Base-by-base conservation (phyloP, 2,329 filamentous ascomycete species). In the Diplocarpon rosae region DNA sequence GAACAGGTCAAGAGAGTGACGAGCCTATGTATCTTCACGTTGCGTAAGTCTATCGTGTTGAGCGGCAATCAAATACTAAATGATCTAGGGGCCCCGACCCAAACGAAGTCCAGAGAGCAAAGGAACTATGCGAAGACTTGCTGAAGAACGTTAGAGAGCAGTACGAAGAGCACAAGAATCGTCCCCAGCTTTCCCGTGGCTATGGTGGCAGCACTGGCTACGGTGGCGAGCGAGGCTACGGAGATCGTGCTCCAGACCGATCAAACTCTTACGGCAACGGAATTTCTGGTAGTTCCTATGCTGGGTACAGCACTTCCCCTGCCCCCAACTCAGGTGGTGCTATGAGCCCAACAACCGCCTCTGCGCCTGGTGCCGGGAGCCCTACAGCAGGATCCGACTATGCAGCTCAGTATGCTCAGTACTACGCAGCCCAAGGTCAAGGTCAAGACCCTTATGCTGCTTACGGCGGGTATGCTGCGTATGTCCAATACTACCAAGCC, bases 11-110 rank as follows among this genome's bases (percentile, higher is more conserved):
- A 34, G 92, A 98, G 66, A 94, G 87, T 53, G 90, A 98, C 38
- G 90, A 96, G 62, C 78, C 87, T 2, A 96, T 98, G 88, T 96
- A 88, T 61, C 73, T 98, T 37, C 89, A 96, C 64, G 89, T 96
- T 53, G 85, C 92, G 84, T 93, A 73, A 63, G 84, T 73, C 24
- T 35, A 5, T 32, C 20, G 16, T 39, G 10, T 8, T 12, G 42
- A 5, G 1, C 33, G 35, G 27, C 11, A 42, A 29, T 41, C 45
- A 46, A 46, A 37, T 40, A 20, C 47, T 52, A 28, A 49, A 28
- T 32, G 31, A 17, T 20, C 43, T 38, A 94, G 87, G 50, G 90
- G 89, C 5, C 92, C 92, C 6, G 87, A 95, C 61, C 76, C 85
- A 13, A 76, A 77, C 49, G 87, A 93, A 70, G 90, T 98, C 29